Evolutionary conservation across 2,329 filamentous ascomycete genomes (phyloP), one percentile per base, ranked within the genome.

Genomic region (Paecilomyces formosus): DNA sequence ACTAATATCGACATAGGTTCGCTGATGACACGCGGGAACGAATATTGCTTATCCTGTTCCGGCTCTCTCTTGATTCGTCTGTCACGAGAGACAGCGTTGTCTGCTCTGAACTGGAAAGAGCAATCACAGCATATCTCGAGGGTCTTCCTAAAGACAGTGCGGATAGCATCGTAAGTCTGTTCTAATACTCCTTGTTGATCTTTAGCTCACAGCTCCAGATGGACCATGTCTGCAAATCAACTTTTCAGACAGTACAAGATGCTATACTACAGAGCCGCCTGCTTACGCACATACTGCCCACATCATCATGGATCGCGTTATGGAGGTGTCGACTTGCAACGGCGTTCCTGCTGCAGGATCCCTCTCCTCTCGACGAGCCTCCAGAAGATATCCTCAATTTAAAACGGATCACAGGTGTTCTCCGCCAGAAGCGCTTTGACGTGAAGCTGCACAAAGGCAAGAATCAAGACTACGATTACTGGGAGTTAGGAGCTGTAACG

Each of bases 401-500:
- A 53, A 65, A 63, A 49, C 65, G 65, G 22, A 68, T 76, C 33
- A 69, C 65, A 15, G 15, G 62, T 11, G 57, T 70, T 31, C 62
- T 71, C n/a, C 63, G 63, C 22, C 65, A 72, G 55, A 52, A 63
- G 31, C 69, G 70, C 4, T 75, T 76, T 53, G 63, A 74, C 35
- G 58, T 70, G 1, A 69, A 69, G 50, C 61, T 54, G 57, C 58
- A 4, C 67, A 65, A 56, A 59, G 49, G 15, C 31, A 58, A 9
- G 53, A 45, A 45, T 9, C 39, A 57, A 3, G 65, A 72, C 18
- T 72, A 73, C 15, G 76, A 96, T 72, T 96, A 89, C 72, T 77
- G 79, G 15, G 80, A 86, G 57, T 81, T 97, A 1, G 79, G 81
- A 33, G 85, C 88, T 2, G 79, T 85, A 15, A 78, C 89, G 3